Evolutionary conservation across 495 filamentous ascomycete species (phyloP).

Genomic region (Penicillium robsamsonii): DNA sequence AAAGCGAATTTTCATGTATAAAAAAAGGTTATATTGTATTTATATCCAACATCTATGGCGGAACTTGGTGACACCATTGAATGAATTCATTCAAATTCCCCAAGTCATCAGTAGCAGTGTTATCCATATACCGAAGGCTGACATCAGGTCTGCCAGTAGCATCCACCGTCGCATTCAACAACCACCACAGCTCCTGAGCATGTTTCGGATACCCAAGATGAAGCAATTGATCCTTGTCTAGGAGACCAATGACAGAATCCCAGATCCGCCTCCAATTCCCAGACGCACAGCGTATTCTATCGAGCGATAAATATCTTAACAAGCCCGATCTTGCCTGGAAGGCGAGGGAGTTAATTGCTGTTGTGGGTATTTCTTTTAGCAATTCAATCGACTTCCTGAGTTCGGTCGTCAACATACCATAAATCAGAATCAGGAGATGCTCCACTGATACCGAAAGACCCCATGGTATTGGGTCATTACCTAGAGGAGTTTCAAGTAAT

Average conservation of each 20-base stretch:
- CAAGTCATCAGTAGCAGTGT: constrained; percentile 37
- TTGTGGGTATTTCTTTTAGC: constrained; percentile 6
- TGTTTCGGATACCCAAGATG: constrained; percentile 41
- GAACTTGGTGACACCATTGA: constrained; percentile 25
- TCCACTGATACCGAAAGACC: constrained; percentile 31
- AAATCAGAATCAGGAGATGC: constrained; percentile 38
- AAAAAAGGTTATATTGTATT: constrained; percentile 8
- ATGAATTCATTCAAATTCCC: constrained; percentile 41
- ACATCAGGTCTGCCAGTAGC: constrained; percentile 14
- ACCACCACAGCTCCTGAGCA: constrained; percentile 41
- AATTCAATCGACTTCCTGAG: neutral
- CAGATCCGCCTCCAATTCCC: constrained; percentile 39
- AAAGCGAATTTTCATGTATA: neutral
- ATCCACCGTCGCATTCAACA: constrained; percentile 34
- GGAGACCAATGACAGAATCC: constrained; percentile 21
- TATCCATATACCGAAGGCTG: constrained; percentile 33
- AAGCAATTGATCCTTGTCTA: constrained; percentile 25
- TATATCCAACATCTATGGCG: constrained; percentile 1
- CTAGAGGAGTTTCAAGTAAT: constrained; percentile 24
- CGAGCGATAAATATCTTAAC: constrained; percentile 27
- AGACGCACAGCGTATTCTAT: constrained; percentile 31
- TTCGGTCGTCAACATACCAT: constrained; percentile 26
- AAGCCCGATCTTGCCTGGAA: constrained; percentile 33
- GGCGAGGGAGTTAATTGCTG: constrained; percentile 36
- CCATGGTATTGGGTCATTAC: constrained; percentile 20